phyloP scores from a whole-genome alignment of 441 rosid genomes.

The Viola pubescens region DNA sequence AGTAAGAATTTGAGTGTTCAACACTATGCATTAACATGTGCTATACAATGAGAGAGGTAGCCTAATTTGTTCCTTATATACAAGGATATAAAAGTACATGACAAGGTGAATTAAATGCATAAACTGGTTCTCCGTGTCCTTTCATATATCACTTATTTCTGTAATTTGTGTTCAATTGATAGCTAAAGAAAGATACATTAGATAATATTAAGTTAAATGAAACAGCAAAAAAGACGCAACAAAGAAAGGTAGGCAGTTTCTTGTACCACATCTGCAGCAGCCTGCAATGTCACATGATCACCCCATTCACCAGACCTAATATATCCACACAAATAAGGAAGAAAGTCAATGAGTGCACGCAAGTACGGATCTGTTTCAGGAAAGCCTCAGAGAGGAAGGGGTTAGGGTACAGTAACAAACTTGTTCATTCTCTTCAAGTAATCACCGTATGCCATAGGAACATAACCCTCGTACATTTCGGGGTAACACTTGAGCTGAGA shows the following conservation, averaged over 20 bases:
- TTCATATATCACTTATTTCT: no score
- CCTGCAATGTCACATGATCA: slow-evolving; percentile 88
- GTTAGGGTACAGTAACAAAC: slow-evolving; percentile 22
- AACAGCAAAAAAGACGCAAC: background rate
- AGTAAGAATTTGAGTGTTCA: no score
- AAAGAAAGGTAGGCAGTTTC: background rate
- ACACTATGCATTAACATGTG: no score
- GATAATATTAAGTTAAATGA: background rate
- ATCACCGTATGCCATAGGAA: slow-evolving; percentile 61
- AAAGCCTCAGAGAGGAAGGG: background rate
- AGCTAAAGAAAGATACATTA: background rate
- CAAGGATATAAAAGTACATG: no score
- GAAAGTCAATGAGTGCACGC: background rate
- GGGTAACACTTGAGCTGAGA: slow-evolving; percentile 56
- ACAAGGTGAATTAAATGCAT: no score
- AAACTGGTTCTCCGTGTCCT: no score
- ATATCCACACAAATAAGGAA: slow-evolving; percentile 7
- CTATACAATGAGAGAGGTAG: no score
- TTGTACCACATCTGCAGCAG: slow-evolving; percentile 77
- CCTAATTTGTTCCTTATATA: no score
- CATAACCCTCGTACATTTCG: slow-evolving; percentile 55
- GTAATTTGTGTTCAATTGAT: no score
- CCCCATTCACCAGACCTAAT: slow-evolving; percentile 88
- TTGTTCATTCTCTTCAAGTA: slow-evolving; percentile 69
- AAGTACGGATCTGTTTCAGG: slow-evolving; percentile 5